Evolutionary conservation across 371 early-diverging fungal species (phyloP).

Genomic region (Zancudomyces culisetae): DNA sequence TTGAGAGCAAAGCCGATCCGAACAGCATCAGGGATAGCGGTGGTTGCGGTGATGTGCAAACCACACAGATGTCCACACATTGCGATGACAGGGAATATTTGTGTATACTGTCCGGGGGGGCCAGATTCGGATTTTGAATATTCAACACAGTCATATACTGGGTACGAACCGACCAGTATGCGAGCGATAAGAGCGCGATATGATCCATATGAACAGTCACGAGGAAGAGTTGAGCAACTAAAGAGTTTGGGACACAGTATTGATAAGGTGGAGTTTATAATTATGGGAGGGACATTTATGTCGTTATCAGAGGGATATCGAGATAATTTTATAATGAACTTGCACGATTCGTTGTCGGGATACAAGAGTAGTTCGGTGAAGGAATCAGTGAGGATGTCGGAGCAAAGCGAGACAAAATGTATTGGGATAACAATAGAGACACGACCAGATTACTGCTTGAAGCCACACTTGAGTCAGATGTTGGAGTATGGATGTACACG

Average conservation of each 20-base stretch:
- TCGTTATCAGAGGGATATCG: slow-evolving; percentile 88
- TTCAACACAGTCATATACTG: slow-evolving; percentile 99
- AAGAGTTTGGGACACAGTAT: slow-evolving; percentile 89
- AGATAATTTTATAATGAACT: slow-evolving; percentile 91
- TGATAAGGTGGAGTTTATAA: slow-evolving; percentile 77
- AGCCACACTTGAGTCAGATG: slow-evolving; percentile 97
- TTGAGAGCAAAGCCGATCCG: slow-evolving; percentile 96
- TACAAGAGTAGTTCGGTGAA: slow-evolving; percentile 80
- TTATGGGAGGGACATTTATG: slow-evolving; percentile 99
- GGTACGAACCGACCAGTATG: slow-evolving; percentile 99
- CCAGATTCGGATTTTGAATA: slow-evolving; percentile 99
- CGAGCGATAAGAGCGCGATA: slow-evolving; percentile 98
- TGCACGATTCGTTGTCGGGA: slow-evolving; percentile 97
- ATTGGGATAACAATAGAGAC: slow-evolving; percentile 99
- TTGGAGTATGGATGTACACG: slow-evolving; percentile 98
- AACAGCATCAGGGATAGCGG: slow-evolving; percentile 94
- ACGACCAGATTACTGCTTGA: slow-evolving; percentile 97
- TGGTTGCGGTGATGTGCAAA: slow-evolving; percentile 99
- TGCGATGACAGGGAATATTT: slow-evolving; percentile 99
- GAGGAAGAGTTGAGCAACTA: slow-evolving; percentile 93
- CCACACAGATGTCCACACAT: slow-evolving; percentile 99
- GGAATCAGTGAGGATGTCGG: slow-evolving; percentile 92
- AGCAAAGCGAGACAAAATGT: slow-evolving; percentile 93
- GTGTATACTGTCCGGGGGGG: slow-evolving; percentile 99
- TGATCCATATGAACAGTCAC: slow-evolving; percentile 95